These are phyloP conservation scores for Colletotrichum scovillei DNA, from an alignment of 2,329 filamentous ascomycete species.

Conservation along the genomic window DNA sequence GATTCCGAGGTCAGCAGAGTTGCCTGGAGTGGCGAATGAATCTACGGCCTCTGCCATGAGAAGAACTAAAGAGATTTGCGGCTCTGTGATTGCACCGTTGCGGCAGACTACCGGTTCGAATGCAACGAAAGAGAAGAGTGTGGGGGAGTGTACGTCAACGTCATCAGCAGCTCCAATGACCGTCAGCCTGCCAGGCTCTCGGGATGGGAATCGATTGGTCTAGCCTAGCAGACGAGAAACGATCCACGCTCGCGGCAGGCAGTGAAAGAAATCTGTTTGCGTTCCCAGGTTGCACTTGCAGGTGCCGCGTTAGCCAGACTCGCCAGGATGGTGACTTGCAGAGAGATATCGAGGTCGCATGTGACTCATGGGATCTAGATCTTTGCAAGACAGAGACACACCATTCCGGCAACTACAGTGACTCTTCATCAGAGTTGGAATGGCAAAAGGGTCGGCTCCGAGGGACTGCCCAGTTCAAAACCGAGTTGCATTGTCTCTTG, in stretches of 20 bases:
- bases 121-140: not conserved
- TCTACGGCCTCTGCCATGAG: not conserved
- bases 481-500: not conserved
- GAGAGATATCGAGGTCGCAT: not conserved
- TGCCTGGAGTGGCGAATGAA: conserved; percentile 7
- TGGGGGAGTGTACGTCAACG: not conserved
- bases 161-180: not conserved
- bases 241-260: not conserved
- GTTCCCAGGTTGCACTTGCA: not conserved
- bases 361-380: not conserved
- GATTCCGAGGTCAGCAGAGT: not conserved
- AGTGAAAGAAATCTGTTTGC: not conserved
- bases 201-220: not conserved
- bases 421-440: not conserved
- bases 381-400: not conserved
- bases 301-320: not conserved
- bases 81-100: not conserved
- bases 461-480: not conserved
- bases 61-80: not conserved
- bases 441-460: not conserved
- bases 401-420: not conserved
- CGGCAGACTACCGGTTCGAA: not conserved
- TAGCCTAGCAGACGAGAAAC: not conserved
- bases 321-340: no score
- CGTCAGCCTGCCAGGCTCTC: not conserved